phyloP scores from a whole-genome alignment of 306 rosid species.

The Pyrus bretschneideri region DNA sequence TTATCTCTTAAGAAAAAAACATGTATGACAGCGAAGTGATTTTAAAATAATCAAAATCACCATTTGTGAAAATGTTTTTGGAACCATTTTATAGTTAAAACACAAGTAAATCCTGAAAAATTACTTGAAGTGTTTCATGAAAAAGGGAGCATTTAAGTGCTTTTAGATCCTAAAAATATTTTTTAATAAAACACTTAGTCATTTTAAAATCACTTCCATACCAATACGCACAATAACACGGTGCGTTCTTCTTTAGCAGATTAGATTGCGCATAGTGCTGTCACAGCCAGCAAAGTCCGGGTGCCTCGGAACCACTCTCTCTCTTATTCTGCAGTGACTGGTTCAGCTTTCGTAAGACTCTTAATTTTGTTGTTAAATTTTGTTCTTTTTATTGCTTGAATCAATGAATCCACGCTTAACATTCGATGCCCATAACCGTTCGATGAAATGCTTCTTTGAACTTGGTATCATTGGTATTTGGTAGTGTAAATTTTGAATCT shows the following conservation, averaged over 20 bases:
- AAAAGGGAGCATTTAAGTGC: too few species aligned
- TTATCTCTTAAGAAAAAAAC: too few species aligned
- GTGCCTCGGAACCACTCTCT: not conserved
- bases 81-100: too few species aligned
- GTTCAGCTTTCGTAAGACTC: not conserved
- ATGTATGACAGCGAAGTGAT: too few species aligned
- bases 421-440: not conserved
- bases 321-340: not conserved
- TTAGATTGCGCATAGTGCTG: too few species aligned
- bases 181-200: too few species aligned
- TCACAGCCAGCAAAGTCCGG: not conserved
- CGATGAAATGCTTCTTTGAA: too few species aligned
- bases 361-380: not conserved
- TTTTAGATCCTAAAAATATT: too few species aligned
- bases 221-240: not conserved
- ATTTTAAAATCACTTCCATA: too few species aligned
- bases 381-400: not conserved
- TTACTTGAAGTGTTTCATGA: accelerated
- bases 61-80: too few species aligned
- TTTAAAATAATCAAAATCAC: too few species aligned
- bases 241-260: not conserved
- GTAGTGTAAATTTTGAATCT: not conserved
- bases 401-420: not conserved
- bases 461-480: not conserved
- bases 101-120: too few species aligned